A percentile compares a stretch with the other conserved stretches of the same genome.
These are phyloP conservation scores for Fereydounia khargensis DNA, from an alignment of 1,284 basidiomycete species.

Conservation along the genomic window DNA sequence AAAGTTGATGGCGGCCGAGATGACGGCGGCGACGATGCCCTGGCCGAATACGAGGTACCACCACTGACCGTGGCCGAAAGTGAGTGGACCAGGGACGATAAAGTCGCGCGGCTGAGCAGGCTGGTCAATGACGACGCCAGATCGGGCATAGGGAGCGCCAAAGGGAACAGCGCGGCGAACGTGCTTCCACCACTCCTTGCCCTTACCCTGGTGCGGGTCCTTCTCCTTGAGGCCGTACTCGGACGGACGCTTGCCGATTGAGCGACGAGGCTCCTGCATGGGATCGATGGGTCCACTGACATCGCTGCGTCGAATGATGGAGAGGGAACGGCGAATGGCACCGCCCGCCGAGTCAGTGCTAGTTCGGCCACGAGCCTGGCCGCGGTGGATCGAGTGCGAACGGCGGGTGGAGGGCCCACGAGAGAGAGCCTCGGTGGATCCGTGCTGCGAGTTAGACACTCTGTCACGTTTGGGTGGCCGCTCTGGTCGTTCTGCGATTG, in stretches of 20 bases:
- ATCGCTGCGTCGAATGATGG: constrained; percentile 1
- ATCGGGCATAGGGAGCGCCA: constrained; percentile 23
- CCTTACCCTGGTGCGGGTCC: constrained; percentile 13
- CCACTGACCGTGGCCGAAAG: constrained; percentile 25
- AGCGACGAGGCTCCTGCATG: constrained; percentile 26
- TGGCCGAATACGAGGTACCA: constrained; percentile 28
- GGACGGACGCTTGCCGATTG: constrained; percentile 23
- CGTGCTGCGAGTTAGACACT: too few species aligned
- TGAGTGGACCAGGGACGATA: constrained; percentile 22
- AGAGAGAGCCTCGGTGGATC: too few species aligned
- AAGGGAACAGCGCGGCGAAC: constrained; percentile 18
- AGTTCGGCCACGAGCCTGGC: constrained; percentile 3
- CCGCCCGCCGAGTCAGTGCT: constrained; percentile 10
- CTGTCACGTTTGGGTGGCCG: too few species aligned
- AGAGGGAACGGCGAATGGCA: constrained; percentile 9
- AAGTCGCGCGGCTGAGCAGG: constrained; percentile 21
- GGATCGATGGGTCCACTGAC: constrained; percentile 23
- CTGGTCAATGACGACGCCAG: constrained; percentile 27
- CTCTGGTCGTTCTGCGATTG: constrained; percentile 5
- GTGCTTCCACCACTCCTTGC: constrained; percentile 1
- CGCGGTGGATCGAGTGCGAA: constrained; percentile 6
- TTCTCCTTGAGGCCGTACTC: constrained; percentile 13
- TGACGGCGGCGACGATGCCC: constrained; percentile 20
- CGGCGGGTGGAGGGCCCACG: too few species aligned
- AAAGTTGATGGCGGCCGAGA: constrained; percentile 51